These are phyloP conservation scores for Aspergillus intermedius DNA, from an alignment of 2,329 filamentous ascomycete species.

Conservation along the genomic window DNA sequence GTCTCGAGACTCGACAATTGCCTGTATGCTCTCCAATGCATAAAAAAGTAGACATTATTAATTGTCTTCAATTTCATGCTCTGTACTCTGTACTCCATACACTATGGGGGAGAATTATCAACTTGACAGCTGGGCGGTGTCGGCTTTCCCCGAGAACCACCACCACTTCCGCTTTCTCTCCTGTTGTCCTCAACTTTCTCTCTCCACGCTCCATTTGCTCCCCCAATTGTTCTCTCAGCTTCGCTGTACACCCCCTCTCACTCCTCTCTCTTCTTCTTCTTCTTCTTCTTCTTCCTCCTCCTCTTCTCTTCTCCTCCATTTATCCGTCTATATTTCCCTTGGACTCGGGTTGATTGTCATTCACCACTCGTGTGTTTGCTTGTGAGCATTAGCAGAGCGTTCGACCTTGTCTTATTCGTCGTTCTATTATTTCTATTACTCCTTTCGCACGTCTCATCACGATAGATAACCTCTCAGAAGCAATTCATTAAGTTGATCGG, in stretches of 20 bases:
- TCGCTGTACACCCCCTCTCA: constrained; percentile 3
- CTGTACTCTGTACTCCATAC: too few species aligned
- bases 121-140: background rate
- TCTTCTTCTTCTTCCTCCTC: constrained; percentile 4
- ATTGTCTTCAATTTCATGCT: too few species aligned
- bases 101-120: too few species aligned
- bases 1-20: too few species aligned
- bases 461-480: too few species aligned
- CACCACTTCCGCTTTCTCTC: constrained; percentile 4
- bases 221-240: constrained; percentile 1
- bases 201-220: constrained; percentile 2
- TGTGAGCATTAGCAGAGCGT: background rate
- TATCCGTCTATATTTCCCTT: constrained; percentile 11
- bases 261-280: constrained; percentile 7
- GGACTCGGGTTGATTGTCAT: constrained; percentile 12
- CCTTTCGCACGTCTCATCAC: background rate
- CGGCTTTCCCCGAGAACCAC: too few species aligned
- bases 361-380: constrained; percentile 2
- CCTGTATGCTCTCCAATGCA: too few species aligned
- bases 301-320: constrained; percentile 8
- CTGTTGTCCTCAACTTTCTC: constrained; percentile 17
- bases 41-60: too few species aligned
- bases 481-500: too few species aligned
- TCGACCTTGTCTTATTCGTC: background rate
- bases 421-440: background rate